Evolutionary conservation across 208 protist genomes (phyloP), one percentile per base, ranked within the genome.

Genomic region (Crithidia brevicula): DNA sequence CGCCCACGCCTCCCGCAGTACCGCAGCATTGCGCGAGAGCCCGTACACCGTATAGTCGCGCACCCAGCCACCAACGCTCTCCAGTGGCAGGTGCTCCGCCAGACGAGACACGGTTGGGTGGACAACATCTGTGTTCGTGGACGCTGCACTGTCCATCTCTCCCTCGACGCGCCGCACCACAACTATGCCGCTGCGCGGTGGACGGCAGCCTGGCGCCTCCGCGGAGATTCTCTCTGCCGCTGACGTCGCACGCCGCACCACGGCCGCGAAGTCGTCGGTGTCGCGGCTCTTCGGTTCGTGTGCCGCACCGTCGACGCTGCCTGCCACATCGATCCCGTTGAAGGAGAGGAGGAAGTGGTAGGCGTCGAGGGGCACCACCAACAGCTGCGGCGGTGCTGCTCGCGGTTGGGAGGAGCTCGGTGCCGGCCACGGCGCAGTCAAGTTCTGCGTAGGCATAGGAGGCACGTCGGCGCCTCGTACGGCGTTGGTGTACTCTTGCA

Each of bases 41-140:
- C 65, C 68, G 25, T 67, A 56, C n/a, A 34, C 49, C 22, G 80
- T 82, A 72, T 85, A 79, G 60, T 85, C 80, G 11, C 80, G 75
- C 43, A 82, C 80, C 46, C 66, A 73, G 0, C 75, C 74, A 16
- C 69, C 54, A 43, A 85, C 74, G 38, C 52, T 23, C 40, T 15
- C 8, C 28, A 83, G 74, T 3, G 78, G 78, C 15, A 83, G 57
- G 28, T 60, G 47, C 7, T 33, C 38, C 27, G 59, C 65, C 3
- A 78, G 34, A 28, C 57, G 77, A 4, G 72, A 72, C 7, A 53
- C 45, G 5, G 72, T 77, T 7, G 72, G 64, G 52, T 56, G 33
- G 2, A 33, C 47, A 18, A 23, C 23, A 13, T 22, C 13, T 10
- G 47, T 0, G 4, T 9, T 20, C 33, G 47, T 31, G 15, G 45